Evolutionary conservation across 1,284 basidiomycete genomes (phyloP).

Genomic region (Paramarasmius palmivorus): DNA sequence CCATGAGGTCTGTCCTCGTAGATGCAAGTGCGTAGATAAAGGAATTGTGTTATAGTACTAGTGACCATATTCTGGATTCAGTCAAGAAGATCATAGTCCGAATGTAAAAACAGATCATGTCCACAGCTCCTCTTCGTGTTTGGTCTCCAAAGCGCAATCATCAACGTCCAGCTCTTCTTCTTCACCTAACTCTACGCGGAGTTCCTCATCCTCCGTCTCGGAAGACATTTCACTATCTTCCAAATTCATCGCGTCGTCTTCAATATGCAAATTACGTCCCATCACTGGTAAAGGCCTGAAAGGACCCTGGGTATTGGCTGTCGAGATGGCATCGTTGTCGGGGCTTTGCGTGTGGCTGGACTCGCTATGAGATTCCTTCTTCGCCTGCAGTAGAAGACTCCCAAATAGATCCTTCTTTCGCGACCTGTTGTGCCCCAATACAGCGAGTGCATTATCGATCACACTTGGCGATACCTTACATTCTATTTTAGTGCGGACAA

Average conservation of each 20-base stretch:
- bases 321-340: conserved; percentile 1
- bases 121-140: conserved; percentile 22
- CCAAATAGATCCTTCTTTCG: not conserved
- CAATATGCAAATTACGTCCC: conserved; percentile 26
- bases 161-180: conserved; percentile 45
- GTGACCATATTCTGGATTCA: too few relatives aligned
- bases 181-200: conserved; percentile 44
- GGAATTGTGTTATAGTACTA: too few relatives aligned
- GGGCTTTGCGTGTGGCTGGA: conserved; percentile 16
- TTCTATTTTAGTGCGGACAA: conserved; percentile 7
- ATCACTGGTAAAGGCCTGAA: conserved; percentile 19
- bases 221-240: conserved; percentile 30
- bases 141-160: conserved; percentile 32
- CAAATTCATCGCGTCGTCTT: conserved; percentile 25
- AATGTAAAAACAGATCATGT: not conserved
- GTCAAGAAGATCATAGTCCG: too few relatives aligned
- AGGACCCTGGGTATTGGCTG: conserved; percentile 6
- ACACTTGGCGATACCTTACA: conserved; percentile 40
- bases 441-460: conserved; percentile 45
- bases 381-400: not conserved
- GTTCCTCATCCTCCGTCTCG: conserved; percentile 42
- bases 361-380: conserved; percentile 3
- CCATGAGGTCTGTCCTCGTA: too few relatives aligned
- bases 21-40: too few relatives aligned
- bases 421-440: conserved; percentile 30